A percentile compares a stretch with the other conserved stretches of the same genome.
These are phyloP conservation scores for Fraxinus dipetala DNA, from an alignment of 305 asterid species.

Conservation along the genomic window DNA sequence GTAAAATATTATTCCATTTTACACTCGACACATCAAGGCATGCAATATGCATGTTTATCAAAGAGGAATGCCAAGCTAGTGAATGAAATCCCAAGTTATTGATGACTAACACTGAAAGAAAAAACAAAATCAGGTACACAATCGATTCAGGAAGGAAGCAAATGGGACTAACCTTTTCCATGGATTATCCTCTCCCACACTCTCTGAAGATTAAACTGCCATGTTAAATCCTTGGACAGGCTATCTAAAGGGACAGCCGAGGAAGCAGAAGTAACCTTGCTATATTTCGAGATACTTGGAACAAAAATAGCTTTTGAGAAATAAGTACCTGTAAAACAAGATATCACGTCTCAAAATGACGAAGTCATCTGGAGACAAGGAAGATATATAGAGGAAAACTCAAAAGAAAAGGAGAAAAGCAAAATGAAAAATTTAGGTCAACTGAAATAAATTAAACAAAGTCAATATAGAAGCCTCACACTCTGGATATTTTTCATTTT, in stretches of 20 bases:
- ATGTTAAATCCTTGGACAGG: slow-evolving; percentile 60
- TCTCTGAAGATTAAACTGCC: slow-evolving; percentile 80
- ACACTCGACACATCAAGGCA: no score
- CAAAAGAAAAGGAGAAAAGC: not conserved
- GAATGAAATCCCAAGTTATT: not conserved
- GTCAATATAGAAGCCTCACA: not conserved
- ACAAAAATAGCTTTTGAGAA: slow-evolving; percentile 78
- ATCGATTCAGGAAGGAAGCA: slow-evolving; percentile 4
- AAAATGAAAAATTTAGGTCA: not conserved
- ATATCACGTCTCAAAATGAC: not conserved
- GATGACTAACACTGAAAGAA: not conserved
- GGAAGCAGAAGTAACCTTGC: slow-evolving; percentile 74
- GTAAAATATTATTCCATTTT: not conserved
- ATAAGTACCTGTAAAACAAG: slow-evolving; percentile 51
- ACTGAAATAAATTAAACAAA: not conserved
- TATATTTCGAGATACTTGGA: slow-evolving; percentile 71
- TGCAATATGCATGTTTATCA: not conserved
- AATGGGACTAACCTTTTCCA: slow-evolving; percentile 48
- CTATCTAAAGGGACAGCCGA: slow-evolving; percentile 50
- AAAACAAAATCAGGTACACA: not conserved
- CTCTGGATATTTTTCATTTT: not conserved
- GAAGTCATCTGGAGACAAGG: not conserved
- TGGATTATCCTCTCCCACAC: slow-evolving; percentile 69
- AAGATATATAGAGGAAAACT: not conserved
- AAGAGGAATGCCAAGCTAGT: not conserved